A percentile compares a stretch with the other conserved stretches of the same genome.
Evolutionary conservation across 257 asterid species (phyloP).

Genomic region (Capsicum baccatum): DNA sequence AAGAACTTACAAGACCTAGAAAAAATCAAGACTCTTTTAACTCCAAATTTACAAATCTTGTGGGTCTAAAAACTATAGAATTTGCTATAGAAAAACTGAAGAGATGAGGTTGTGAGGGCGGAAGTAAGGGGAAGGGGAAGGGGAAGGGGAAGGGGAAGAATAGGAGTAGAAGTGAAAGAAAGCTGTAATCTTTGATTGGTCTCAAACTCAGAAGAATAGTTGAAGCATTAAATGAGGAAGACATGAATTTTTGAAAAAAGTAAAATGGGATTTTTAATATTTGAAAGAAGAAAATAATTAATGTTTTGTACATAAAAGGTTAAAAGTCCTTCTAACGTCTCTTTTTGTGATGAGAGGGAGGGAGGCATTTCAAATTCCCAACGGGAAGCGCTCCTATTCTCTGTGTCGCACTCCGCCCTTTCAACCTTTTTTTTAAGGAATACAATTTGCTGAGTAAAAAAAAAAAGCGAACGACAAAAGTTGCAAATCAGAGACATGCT

Average conservation of each 20-base stretch:
- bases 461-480: background rate
- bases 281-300: slow-evolving; percentile 9
- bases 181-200: slow-evolving; percentile 4
- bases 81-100: background rate
- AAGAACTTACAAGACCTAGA: background rate
- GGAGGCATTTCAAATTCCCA: slow-evolving; percentile 28
- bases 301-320: slow-evolving; percentile 20
- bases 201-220: background rate
- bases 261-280: slow-evolving; percentile 12
- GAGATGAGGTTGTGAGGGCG: background rate
- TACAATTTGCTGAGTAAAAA: background rate
- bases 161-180: slow-evolving; percentile 13
- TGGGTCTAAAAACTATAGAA: background rate
- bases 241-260: background rate
- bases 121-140: background rate
- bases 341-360: slow-evolving; percentile 11
- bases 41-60: background rate
- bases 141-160: background rate
- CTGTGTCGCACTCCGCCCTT: background rate
- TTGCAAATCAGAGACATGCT: background rate
- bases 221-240: slow-evolving; percentile 23
- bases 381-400: slow-evolving; percentile 20
- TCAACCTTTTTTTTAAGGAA: background rate
- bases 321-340: slow-evolving; percentile 23
- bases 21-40: slow-evolving; percentile 3